These are phyloP conservation scores for Paecilomyces dactylethromorphus DNA, from an alignment of 2,329 filamentous ascomycete species.

Conservation along the genomic window DNA sequence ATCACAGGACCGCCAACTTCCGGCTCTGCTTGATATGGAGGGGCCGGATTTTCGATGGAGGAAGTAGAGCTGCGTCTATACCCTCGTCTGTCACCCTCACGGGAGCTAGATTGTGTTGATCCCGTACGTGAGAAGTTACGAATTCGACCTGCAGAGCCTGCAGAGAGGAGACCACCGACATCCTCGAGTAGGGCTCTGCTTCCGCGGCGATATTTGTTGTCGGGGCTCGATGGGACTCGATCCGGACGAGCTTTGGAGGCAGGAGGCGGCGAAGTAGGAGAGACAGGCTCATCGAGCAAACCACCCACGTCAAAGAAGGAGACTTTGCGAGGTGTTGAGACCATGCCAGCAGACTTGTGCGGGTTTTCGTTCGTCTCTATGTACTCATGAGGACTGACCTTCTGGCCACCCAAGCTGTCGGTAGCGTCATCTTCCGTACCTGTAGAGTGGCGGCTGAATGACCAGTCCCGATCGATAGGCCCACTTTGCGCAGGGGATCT, in stretches of 20 bases:
- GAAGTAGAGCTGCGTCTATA: constrained; percentile 13
- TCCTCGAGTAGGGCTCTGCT: constrained; percentile 29
- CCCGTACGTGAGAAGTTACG: constrained; percentile 9
- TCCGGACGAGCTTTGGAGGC: constrained; percentile 1
- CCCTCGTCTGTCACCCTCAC: constrained; percentile 5
- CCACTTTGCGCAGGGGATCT: constrained; percentile 18
- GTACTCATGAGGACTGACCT: constrained; percentile 28
- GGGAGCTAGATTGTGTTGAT: not conserved
- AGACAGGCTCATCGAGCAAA: constrained; percentile 57
- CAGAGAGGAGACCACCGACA: constrained; percentile 22
- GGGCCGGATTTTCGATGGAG: constrained; percentile 8
- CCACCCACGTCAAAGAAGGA: constrained; percentile 85
- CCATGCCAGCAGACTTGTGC: constrained; percentile 27
- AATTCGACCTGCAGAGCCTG: constrained; percentile 6
- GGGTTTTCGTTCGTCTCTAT: constrained; percentile 22
- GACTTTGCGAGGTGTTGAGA: constrained; percentile 54
- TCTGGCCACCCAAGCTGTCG: constrained; percentile 23
- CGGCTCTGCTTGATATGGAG: constrained; percentile 14
- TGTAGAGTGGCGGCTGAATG: constrained; percentile 17
- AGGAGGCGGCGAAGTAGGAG: constrained; percentile 9
- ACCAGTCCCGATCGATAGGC: constrained; percentile 25
- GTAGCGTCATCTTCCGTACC: constrained; percentile 21
- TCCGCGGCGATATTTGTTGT: constrained; percentile 10
- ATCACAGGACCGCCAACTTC: constrained; percentile 10
- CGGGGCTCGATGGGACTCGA: not conserved